Evolutionary conservation across 1,284 basidiomycete genomes (phyloP), one percentile per base, ranked within the genome.

Genomic region (Boletus mariae): DNA sequence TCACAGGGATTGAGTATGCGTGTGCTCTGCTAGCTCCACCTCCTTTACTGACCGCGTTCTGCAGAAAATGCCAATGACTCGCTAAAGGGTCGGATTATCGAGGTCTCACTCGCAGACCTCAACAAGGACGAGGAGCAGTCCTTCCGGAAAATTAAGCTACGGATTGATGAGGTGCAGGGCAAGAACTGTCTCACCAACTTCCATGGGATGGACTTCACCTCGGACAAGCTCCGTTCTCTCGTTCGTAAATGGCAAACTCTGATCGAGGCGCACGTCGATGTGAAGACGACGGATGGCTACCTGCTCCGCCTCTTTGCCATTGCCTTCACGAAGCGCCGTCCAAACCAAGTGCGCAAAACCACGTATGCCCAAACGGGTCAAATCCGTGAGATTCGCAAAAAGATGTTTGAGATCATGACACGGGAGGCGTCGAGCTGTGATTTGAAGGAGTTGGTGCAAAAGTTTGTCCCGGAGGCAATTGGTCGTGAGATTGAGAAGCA

Each of bases 171-270:
- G 71, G 84, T 99, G 62, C 90, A 98, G 80, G 97, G 96, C 80
- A 97, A 95, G 83, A 96, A 92, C 84, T 98, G 95, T 83, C 84
- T 99, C 55, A 98, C 97, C 75, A 98, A 96, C 79, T 99, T 99
- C 90, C 91, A 96, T 80, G 97, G 96, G 73, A 99, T 99, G 97
- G 93, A 97, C 81, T 98, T 99, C 81, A 99, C 97, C 61, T 97
- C 94, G 61, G 97, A 99, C 88, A 99, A 99, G 80, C 88, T 99
- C 64, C 94, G 97, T 61, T 99, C 97, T 55, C 94, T 99, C 68
- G 97, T 99, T 66, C 94, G 96, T 75, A 99, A 99, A 80, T 99
- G 97, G 97, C 97, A 99, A 79, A 87, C 94, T 38, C 90, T 99
- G 70, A 95, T 99, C 70, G 96, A 99, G 81, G 96, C 96, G 51